A percentile compares a stretch with the other conserved stretches of the same genome.
These are phyloP conservation scores for Umbellularia californica DNA, from an alignment of 164 flowering plant species.

Conservation along the genomic window DNA sequence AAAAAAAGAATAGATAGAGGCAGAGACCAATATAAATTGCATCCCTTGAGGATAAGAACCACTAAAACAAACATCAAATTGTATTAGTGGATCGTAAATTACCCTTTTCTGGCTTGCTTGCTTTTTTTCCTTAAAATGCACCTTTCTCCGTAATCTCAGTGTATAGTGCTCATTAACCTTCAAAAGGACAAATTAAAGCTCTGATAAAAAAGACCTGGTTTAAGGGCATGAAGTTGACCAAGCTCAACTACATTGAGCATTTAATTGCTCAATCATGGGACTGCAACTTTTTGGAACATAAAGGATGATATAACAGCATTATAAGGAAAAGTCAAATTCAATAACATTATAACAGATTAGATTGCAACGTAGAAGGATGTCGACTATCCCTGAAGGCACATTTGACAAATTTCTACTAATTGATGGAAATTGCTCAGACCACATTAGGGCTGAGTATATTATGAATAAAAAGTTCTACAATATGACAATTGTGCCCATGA, in stretches of 20 bases:
- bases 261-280: not conserved
- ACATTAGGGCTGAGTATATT: too few relatives aligned
- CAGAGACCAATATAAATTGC: too few relatives aligned
- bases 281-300: not conserved
- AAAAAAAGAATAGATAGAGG: too few relatives aligned
- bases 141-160: conserved; percentile 51
- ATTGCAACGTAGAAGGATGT: too few relatives aligned
- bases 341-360: not conserved
- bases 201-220: not conserved
- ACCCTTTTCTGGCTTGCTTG: conserved; percentile 77
- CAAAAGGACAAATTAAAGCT: not conserved
- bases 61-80: conserved; percentile 1
- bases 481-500: too few relatives aligned
- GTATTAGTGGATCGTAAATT: conserved; percentile 6
- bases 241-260: not conserved
- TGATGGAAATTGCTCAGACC: too few relatives aligned
- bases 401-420: too few relatives aligned
- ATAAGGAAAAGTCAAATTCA: not conserved
- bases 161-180: conserved; percentile 73
- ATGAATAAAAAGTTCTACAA: too few relatives aligned
- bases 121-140: conserved; percentile 69
- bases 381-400: too few relatives aligned
- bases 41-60: not conserved
- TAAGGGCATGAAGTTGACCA: not conserved
- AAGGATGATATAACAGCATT: not conserved